These are phyloP conservation scores for Dryas integrifolia DNA, from an alignment of 331 rosid species.

Conservation along the genomic window DNA sequence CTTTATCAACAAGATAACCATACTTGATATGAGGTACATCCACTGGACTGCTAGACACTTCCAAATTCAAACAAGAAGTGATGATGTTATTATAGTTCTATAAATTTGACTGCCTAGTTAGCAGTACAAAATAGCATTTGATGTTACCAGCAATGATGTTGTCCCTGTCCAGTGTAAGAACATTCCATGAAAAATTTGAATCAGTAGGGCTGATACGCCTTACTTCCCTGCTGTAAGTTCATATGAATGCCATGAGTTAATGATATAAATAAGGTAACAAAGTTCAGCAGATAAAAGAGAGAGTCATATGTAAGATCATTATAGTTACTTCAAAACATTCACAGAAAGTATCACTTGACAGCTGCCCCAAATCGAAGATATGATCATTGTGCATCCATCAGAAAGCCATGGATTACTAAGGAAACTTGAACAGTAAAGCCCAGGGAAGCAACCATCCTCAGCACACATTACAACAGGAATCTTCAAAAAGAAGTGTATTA, in stretches of 20 bases:
- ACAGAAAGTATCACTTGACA: conserved; percentile 73
- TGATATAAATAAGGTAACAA: not conserved
- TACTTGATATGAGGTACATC: conserved; percentile 81
- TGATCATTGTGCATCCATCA: conserved; percentile 72
- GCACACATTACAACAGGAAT: conserved; percentile 73
- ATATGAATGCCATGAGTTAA: conserved; percentile 21
- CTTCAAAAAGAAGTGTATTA: conserved; percentile 36
- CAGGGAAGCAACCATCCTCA: conserved; percentile 84
- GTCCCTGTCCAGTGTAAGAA: conserved; percentile 72
- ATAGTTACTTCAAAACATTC: conserved; percentile 63
- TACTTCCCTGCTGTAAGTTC: conserved; percentile 62
- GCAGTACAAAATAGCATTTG: conserved; percentile 28
- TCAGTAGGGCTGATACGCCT: conserved; percentile 56
- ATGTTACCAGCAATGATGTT: conserved; percentile 77
- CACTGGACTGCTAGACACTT: conserved; percentile 90
- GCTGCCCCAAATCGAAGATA: conserved; percentile 77
- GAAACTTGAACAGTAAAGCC: conserved; percentile 64
- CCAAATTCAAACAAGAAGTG: conserved; percentile 14
- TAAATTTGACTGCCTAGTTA: not conserved
- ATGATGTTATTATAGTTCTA: not conserved
- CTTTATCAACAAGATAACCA: conserved; percentile 54
- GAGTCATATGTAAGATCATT: not conserved
- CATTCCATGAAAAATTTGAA: conserved; percentile 74
- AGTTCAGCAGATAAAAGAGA: no score
- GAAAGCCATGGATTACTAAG: conserved; percentile 81